Base-by-base conservation (phyloP, 768 basidiomycete genomes). In the Dioszegia hungarica region DNA sequence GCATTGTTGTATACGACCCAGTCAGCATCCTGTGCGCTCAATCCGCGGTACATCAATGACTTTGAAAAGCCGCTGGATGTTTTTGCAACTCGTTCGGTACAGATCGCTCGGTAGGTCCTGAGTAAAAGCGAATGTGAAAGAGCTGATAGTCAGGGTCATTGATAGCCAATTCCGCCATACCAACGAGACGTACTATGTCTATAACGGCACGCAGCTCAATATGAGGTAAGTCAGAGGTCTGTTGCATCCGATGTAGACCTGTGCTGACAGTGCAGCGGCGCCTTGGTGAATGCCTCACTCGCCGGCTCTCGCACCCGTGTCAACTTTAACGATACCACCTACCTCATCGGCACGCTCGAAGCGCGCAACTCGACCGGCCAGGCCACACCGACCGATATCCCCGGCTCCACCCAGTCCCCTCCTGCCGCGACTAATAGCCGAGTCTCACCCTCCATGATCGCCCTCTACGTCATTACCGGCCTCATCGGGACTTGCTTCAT, bases 401-500 rank as follows among this genome's bases (percentile, higher is more conserved):
- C 69, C 4, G 49, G 49, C 14, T 57, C 66, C n/a, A 29, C 54
- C 17, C 31, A 38, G 15, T 17, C 15, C 29, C 53, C 61, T 2
- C 48, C 63, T 6, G 27, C 64, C 8, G 31, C 57, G 14, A 81
- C 80, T 59, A 86, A 51, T 36, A 22, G 15, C 17, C 49, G 24
- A 5, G 49, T 27, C 36, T 85, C 2, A 82, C 84, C 91, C 33
- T 89, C 91, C 0, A 93, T 94, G 91, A 77, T 79, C 56, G 74
- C 76, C n/a, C 63, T 78, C 19, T 94, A 94, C 70, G 84, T 84
- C 3, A 90, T 94, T 64, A 91, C 90, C 0, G 92, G 89, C 3
- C 86, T 88, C 61, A 90, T 97, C 36, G 88, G 89, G 22, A 83
- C 84, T 24, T 79, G 92, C 20, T 93, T 95, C 77, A 84, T 85